Percentiles rank a stretch among this genome's conserved stretches.
Evolutionary conservation across 2,329 filamentous ascomycete species (phyloP).

Genomic region (Sarocladium oryzae): DNA sequence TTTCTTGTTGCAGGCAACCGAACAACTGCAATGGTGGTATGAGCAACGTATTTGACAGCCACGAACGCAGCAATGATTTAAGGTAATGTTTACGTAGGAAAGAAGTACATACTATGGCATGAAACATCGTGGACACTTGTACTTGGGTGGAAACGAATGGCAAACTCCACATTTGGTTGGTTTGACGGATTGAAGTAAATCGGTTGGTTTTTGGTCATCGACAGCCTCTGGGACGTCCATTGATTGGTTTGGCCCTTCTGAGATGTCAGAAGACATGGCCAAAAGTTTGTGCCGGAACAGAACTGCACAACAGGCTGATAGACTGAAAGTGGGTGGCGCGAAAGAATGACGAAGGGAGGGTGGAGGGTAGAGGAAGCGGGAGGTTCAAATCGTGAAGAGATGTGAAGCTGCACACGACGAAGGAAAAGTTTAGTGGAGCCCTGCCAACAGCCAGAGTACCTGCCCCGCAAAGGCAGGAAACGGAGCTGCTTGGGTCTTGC

Average conservation of each 20-base stretch:
- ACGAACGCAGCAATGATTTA: not conserved
- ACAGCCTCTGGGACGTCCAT: not conserved
- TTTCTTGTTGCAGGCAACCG: constrained; percentile 47
- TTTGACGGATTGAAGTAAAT: not conserved
- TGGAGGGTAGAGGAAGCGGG: not conserved
- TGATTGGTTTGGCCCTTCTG: constrained; percentile 9
- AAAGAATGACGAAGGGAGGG: not conserved
- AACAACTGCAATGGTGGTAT: constrained; percentile 39
- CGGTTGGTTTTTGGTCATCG: not conserved
- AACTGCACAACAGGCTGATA: not conserved
- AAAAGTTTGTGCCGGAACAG: not conserved
- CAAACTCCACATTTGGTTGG: constrained; percentile 45
- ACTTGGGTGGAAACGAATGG: constrained; percentile 44
- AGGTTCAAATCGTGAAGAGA: not conserved
- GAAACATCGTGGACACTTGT: constrained; percentile 56
- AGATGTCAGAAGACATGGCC: not conserved
- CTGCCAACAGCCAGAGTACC: constrained; percentile 12
- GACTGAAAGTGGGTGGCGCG: too few species aligned
- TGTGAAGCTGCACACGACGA: too few species aligned
- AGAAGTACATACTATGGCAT: constrained; percentile 46
- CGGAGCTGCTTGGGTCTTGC: constrained; percentile 11
- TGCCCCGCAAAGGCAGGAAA: constrained; percentile 14
- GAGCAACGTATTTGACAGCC: constrained; percentile 9
- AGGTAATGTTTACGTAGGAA: not conserved
- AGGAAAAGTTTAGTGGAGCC: constrained; percentile 10